Base-by-base conservation (phyloP, 2,329 filamentous ascomycete species). In the Beauveria varroae region DNA sequence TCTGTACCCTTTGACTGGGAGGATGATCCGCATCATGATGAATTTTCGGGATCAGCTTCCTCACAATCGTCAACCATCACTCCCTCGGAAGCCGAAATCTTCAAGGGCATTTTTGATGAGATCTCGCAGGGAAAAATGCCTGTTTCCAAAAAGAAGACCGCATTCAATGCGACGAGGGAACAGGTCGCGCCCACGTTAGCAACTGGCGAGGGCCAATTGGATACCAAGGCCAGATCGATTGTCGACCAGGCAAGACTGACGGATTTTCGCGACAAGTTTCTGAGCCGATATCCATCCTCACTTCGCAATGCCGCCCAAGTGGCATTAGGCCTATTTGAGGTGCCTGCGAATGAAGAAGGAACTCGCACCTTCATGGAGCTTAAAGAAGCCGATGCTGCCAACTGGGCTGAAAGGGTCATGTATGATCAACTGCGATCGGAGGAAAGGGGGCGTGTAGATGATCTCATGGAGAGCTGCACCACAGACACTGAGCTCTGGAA, bases 401-500 rank as follows among this genome's bases (percentile, higher is more conserved):
- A 69, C 52, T 68, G 71, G 60, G 69, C 74, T 3, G 75, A 79
- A 61, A 68, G 71, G 56, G 64, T 63, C 2, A 65, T 62, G 8
- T 69, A 76, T 24, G 75, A 79, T 53, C 67, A 69, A 2, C 69
- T 74, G 30, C 74, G 80, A 10, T 68, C 72, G 10, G 66, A 74
- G 7, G 85, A 87, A 68, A 76, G 79, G 52, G 65, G 68, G 28
- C 75, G 83, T 10, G 78, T 91, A 9, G 80, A 83, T 64, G 64
- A 66, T 6, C 67, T 83, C 44, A 81, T 93, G 75, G 72, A 75
- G 12, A 70, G 67, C 2, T 86, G 86, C 20, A 66, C 75, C 62
- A 83, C 83, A 0, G 89, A 93, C 66, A 73, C 79, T 22, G 82
- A 84, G 56, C 76, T 91, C 10, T 92, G 89, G 88, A 71, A 83